Conservation (phyloP, 2,329 filamentous ascomycete species). For the Drechslerella stenobrocha region DNA sequence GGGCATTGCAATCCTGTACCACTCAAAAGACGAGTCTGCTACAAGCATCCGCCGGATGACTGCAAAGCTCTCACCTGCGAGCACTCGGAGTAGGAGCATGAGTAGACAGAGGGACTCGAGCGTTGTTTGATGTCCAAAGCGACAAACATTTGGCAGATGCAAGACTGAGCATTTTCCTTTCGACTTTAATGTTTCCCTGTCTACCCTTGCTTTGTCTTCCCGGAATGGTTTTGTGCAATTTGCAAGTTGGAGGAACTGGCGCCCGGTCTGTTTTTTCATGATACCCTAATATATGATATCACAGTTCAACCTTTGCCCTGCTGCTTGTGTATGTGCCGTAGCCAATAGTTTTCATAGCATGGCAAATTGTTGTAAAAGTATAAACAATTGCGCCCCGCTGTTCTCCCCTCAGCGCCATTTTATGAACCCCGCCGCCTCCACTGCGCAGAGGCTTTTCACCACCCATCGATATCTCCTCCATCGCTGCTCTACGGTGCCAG, state of each 20-base stretch:
- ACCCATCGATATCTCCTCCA: not conserved
- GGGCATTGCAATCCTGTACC: constrained; percentile 25
- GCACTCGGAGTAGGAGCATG: constrained; percentile 31
- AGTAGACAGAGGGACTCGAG: constrained; percentile 28
- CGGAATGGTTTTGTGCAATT: not conserved
- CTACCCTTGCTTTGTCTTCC: not conserved
- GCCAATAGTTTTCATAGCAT: too few relatives aligned
- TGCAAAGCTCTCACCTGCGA: constrained; percentile 23
- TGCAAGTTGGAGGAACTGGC: too few relatives aligned
- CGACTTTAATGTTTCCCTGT: too few relatives aligned
- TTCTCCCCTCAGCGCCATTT: too few relatives aligned
- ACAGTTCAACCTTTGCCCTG: too few relatives aligned
- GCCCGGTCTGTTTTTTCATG: too few relatives aligned
- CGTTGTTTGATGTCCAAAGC: constrained; percentile 15
- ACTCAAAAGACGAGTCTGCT: constrained; percentile 28
- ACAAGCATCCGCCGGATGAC: constrained; percentile 15
- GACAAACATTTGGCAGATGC: not conserved
- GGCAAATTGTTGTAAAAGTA: too few relatives aligned
- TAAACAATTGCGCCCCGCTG: too few relatives aligned
- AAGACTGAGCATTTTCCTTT: not conserved
- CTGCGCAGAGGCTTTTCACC: constrained; percentile 34
- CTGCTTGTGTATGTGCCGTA: too few relatives aligned
- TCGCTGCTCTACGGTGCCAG: too few relatives aligned
- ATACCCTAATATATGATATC: too few relatives aligned
- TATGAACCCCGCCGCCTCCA: constrained; percentile 33